A percentile compares a stretch with the other conserved stretches of the same genome.
phyloP scores from a whole-genome alignment of 208 protist species.

The Sergeia podlipaevii region DNA sequence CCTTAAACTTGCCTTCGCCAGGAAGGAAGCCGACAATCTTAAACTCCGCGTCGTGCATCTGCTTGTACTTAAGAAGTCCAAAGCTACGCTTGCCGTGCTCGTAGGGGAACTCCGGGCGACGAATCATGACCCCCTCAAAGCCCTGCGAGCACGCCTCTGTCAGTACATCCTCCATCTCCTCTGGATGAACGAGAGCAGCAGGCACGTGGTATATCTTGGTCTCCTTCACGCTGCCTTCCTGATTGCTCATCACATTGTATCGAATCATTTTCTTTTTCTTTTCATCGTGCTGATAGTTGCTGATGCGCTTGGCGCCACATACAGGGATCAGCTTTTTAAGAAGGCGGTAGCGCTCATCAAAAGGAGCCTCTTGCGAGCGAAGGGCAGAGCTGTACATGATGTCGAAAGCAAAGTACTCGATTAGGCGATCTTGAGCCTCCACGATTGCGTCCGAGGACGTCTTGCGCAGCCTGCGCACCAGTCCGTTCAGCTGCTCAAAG shows the following conservation, averaged over 20 bases:
- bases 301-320: conserved; percentile 78
- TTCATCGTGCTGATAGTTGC: conserved; percentile 78
- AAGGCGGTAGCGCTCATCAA: conserved; percentile 75
- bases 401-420: conserved; percentile 90
- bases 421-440: conserved; percentile 38
- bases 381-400: conserved; percentile 79
- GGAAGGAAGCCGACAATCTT: conserved; percentile 79
- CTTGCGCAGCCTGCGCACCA: conserved; percentile 57
- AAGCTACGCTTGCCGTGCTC: conserved; percentile 88
- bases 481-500: conserved; percentile 85
- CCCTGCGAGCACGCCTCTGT: conserved; percentile 81
- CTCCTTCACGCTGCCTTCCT: conserved; percentile 9
- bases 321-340: conserved; percentile 78
- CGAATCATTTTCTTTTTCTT: conserved; percentile 77
- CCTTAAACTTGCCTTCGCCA: conserved; percentile 84
- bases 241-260: conserved; percentile 7
- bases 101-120: conserved; percentile 78
- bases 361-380: conserved; percentile 42
- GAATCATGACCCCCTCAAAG: conserved; percentile 90
- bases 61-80: conserved; percentile 88
- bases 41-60: conserved; percentile 91
- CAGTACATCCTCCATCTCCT: conserved; percentile 81
- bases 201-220: conserved; percentile 81
- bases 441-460: conserved; percentile 23
- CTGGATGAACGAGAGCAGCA: conserved; percentile 57